Evolutionary conservation across 371 early-diverging fungal genomes (phyloP), one percentile per base, ranked within the genome.

Genomic region (Lichtheimia corymbifera): DNA sequence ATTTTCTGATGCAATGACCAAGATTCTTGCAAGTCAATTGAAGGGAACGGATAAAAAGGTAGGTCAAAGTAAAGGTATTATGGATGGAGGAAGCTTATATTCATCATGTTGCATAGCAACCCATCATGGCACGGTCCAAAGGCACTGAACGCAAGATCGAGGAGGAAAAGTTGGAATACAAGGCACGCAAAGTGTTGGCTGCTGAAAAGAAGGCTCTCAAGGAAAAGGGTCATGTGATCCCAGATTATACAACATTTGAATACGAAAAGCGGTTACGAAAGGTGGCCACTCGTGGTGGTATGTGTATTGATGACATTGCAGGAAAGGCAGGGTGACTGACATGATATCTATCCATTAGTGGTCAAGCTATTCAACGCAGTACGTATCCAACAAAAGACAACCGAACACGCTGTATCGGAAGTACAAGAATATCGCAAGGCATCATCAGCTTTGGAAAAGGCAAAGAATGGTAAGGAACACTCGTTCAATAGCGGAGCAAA

Each of bases 361-460:
- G 92, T 93, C 45, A 85, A 90, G 61, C 73, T 93, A 52, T 93
- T 93, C 67, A 93, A 93, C 72, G 93, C 93, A 14, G 87, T 93
- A 60, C 82, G 87, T 55, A 85, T 83, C 50, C 91, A 92, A 58
- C 90, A 91, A 67, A 85, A 87, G 68, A 78, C 82, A 17, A 85
- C 86, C 6, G 83, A 91, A 61, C 84, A 84, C 41, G 76, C 76
- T 41, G 65, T 79, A n/a, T 50, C 72, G 14, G 68, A 76, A 61
- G 83, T 74, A 44, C 61, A 71, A 14, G 68, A 67, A 2, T 74
- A 72, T 50, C 74, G 74, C 58, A 80, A 80, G 55, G 73, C 80
- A 27, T 58, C 67, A 41, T 71, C 65, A 45, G 72, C 82, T 35
- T 79, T 77, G 59, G 87, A 85, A 30, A 85, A 85, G 59, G 84